Evolutionary conservation across 106 monocot species (phyloP).

Genomic region (Dioscorea dumetorum): DNA sequence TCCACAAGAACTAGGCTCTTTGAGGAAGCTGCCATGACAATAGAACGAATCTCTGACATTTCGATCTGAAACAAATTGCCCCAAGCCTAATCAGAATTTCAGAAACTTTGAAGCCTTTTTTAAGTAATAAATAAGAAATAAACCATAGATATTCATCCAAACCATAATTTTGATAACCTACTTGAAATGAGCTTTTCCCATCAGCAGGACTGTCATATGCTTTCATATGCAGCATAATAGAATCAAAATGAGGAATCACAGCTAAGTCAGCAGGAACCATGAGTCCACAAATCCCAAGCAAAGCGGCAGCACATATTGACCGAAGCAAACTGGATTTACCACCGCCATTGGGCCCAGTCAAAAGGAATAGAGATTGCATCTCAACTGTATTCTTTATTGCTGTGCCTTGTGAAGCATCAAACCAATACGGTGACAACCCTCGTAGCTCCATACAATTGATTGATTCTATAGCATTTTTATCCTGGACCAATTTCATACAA

Average conservation of each 20-base stretch:
- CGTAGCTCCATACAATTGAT: slow-evolving; percentile 37
- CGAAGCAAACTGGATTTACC: slow-evolving; percentile 98
- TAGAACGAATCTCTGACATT: slow-evolving; percentile 87
- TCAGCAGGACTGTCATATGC: slow-evolving; percentile 96
- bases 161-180: neutral
- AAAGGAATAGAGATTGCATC: slow-evolving; percentile 77
- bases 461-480: neutral
- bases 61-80: slow-evolving; percentile 55
- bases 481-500: neutral
- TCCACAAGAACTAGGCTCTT: slow-evolving; percentile 83
- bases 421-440: slow-evolving; percentile 85
- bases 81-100: neutral
- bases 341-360: slow-evolving; percentile 99
- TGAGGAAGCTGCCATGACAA: slow-evolving; percentile 45
- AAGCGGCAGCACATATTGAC: slow-evolving; percentile 87
- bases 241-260: slow-evolving; percentile 83
- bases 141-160: neutral
- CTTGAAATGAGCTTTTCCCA: slow-evolving; percentile 99
- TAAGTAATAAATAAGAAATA: too few relatives aligned
- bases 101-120: neutral
- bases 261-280: slow-evolving; percentile 95
- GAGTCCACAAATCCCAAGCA: slow-evolving; percentile 95
- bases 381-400: slow-evolving; percentile 63
- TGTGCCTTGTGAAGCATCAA: slow-evolving; percentile 64
- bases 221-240: slow-evolving; percentile 97